Base-by-base conservation (phyloP, 208 protist genomes). In the Borovskyia barvae region DNA sequence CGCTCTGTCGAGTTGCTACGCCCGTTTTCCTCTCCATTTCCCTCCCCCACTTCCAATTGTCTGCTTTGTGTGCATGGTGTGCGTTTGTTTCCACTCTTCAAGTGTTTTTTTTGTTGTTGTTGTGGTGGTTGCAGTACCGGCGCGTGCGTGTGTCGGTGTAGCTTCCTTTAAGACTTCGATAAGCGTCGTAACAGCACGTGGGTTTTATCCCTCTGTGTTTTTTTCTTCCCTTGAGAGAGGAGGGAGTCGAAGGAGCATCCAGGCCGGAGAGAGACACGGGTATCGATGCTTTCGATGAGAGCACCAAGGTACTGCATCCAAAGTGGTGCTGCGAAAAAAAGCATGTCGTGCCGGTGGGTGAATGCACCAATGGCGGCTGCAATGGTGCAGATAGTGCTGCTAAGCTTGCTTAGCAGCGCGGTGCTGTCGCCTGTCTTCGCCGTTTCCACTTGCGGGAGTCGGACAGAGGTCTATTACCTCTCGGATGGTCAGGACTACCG, bases 401-500 rank as follows among this genome's bases (percentile, higher is more conserved):
- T 56, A n/a, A n/a, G n/a, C n/a, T n/a, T n/a, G 35, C n/a, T 54
- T 14, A 2, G n/a, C 46, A 19, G 56, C 24, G 36, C 33, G 15
- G 35, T 51, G 15, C 26, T 50, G 24, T 22, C 15, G n/a, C 20
- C 46, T 3, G 43, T 42, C 19, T 19, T 39, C 32, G 47, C 55
- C 6, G 35, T 14, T 3, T 61, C 60, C 3, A 54, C 66, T 41
- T 79, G 72, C 56, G 54, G 55, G 20, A 55, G 48, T 24, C 5
- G 20, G 19, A 29, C 24, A 0, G 77, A 90, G 55, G 77, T 51
- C 20, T 90, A 82, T 66, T 70, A 68, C 47, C 20, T 77, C 8
- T 40, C 67, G 9, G 71, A 77, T 33, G 85, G 80, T 5, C 40
- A 59, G 22, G 82, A 90, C 61, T 93, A 90, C 63, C 48, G 75